Conservation (phyloP, 805 yeast species). For the Metschnikowia orientalis region DNA sequence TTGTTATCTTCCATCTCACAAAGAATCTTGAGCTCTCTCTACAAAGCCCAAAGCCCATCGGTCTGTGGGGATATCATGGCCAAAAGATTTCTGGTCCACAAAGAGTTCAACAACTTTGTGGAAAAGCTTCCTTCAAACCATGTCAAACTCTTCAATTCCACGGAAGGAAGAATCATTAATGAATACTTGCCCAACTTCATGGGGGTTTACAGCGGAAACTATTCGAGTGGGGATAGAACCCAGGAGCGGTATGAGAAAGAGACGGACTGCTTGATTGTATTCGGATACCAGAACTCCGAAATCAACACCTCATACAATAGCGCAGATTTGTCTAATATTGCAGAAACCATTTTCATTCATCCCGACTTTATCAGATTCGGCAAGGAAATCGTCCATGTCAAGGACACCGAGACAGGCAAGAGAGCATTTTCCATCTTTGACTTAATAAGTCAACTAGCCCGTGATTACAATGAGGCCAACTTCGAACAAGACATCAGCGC, state of each 20-base stretch:
- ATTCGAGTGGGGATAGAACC: constrained; percentile 30
- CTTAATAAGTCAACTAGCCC: constrained; percentile 30
- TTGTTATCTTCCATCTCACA: constrained; percentile 22
- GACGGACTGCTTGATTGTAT: constrained; percentile 64
- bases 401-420: constrained; percentile 19
- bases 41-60: constrained; percentile 54
- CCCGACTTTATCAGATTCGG: constrained; percentile 40
- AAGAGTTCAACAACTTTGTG: constrained; percentile 46
- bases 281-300: constrained; percentile 56
- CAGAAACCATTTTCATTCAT: constrained; percentile 32
- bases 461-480: constrained; percentile 1
- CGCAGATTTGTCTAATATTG: constrained; percentile 20
- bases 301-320: constrained; percentile 27
- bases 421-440: constrained; percentile 28
- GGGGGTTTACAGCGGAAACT: constrained; percentile 69
- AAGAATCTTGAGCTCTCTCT: constrained; percentile 46
- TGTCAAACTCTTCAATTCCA: constrained; percentile 50
- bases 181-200: constrained; percentile 61
- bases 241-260: constrained; percentile 29
- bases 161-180: constrained; percentile 70
- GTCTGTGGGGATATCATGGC: constrained; percentile 69
- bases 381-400: constrained; percentile 22
- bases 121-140: constrained; percentile 32
- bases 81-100: constrained; percentile 52
- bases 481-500: constrained; percentile 16